Evolutionary conservation across 768 basidiomycete genomes (phyloP), one percentile per base, ranked within the genome.

Genomic region (Lactarius tabidus): DNA sequence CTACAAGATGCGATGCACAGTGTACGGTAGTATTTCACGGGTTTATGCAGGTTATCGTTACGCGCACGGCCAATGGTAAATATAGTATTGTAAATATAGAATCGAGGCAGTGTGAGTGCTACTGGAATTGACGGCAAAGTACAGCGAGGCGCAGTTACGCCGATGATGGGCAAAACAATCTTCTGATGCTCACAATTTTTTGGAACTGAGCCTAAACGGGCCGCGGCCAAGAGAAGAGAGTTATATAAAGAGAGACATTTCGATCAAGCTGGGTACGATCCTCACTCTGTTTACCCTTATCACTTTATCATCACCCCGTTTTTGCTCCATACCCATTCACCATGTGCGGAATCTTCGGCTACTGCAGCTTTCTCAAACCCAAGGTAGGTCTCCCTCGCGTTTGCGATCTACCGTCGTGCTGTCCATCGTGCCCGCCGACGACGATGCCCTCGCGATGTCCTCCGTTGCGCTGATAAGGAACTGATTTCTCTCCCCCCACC

Each of bases 341-440:
- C 59, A 93, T 93, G 92, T 95, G 92, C 79, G 95, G 95, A 78
- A 98, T 98, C 79, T 98, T 98, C 76, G 91, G 84, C 63, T 98
- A 97, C 79, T 94, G 93, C 82, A 95, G 86, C 77, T 98, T 79
- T 82, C 83, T 98, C 75, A 89, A 89, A 78, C 95, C 98, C 80
- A 95, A 95, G 86, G 93, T 92, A 60, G 62, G 88, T 39, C 31
- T 51, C 28, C 10, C 20, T 57, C 35, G 48, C 28, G 6, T n/a
- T 15, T 36, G 33, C n/a, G 35, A 26, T 26, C 55, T 35, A 26
- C 14, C 23, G 5, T 38, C 31, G 20, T 1, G 29, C 18, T 43
- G 6, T 38, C 41, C 12, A 15, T 28, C 5, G 41, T 9, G 3
- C 33, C 5, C 10, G 31, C 51, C 18, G 28, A 52, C 29, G 26